Evolutionary conservation across 805 yeast genomes (phyloP), one percentile per base, ranked within the genome.

Genomic region (Candida maltosa): DNA sequence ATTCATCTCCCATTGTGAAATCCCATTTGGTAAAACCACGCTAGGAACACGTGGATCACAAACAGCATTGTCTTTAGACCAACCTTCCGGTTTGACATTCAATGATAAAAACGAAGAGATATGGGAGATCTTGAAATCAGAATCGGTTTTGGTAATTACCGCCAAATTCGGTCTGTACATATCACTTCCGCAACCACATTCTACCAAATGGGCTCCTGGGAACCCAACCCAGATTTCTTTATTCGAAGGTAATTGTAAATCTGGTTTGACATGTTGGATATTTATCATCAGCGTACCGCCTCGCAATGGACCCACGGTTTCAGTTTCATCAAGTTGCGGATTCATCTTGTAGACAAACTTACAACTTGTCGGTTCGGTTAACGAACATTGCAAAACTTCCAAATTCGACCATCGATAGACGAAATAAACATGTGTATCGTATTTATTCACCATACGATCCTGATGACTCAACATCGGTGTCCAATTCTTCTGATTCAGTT

Each of bases 141-240:
- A 38, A 11, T 54, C 48, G 8, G 32, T 16, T 18, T 36, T 40
- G 66, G 66, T 61, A 1, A 60, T 32, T 10, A 70, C 48, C 33
- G 65, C 58, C 38, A 72, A 43, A 34, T 65, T 62, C 3, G 77
- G 76, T 35, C 77, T 55, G 44, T 71, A 69, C 46, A 68, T 57
- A 15, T 56, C 56, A 14, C 46, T 48, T 9, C 73, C 70, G 49
- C 76, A 71, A 0, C 73, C 72, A 49, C 76, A 70, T 10, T 53
- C 40, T 35, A 56, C 53, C 14, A 70, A 39, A 41, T 67, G 73
- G 4, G 73, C 64, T 40, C 73, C 58, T 3, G 70, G 70, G 48
- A 71, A 68, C 1, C 73, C 75, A 21, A 70, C 51, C 70, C 74
- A 73, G 34, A 73, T 52, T 40, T 70, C 71, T 26, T 69, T 46